These are phyloP conservation scores for Astrothelium macrocarpum DNA, from an alignment of 495 filamentous ascomycete genomes.

Conservation along the genomic window DNA sequence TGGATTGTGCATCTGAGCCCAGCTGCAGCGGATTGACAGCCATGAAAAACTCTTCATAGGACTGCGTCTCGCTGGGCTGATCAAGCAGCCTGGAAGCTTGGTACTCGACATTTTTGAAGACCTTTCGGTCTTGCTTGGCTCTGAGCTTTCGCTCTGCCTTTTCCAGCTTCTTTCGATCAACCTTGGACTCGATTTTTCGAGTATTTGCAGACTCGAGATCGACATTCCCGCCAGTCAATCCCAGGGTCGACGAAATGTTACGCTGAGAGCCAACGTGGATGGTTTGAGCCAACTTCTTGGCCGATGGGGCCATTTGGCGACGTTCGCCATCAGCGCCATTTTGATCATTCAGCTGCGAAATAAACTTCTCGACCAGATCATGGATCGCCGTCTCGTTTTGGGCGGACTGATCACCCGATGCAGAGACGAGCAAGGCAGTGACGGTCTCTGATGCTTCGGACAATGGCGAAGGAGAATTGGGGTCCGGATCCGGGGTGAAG, in stretches of 20 bases:
- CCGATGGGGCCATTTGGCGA: constrained; percentile 58
- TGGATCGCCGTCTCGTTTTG: constrained; percentile 67
- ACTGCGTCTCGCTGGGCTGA: constrained; percentile 72
- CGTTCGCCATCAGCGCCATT: constrained; percentile 63
- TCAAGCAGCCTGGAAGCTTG: constrained; percentile 87
- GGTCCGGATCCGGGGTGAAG: constrained; percentile 66
- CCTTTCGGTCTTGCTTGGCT: constrained; percentile 96
- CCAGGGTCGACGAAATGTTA: constrained; percentile 91
- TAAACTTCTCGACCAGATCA: constrained; percentile 83
- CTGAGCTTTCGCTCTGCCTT: constrained; percentile 97
- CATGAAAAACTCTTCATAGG: constrained; percentile 99
- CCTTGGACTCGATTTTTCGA: constrained; percentile 90
- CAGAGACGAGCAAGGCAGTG: constrained; percentile 77
- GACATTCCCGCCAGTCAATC: constrained; percentile 70
- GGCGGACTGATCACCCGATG: constrained; percentile 65
- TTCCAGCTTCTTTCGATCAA: constrained; percentile 98
- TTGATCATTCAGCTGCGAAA: constrained; percentile 62
- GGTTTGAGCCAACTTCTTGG: constrained; percentile 83
- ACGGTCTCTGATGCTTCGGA: constrained; percentile 77
- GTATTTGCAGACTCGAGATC: constrained; percentile 88
- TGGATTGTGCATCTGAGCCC: constrained; percentile 54
- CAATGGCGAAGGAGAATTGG: constrained; percentile 58
- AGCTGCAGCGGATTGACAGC: constrained; percentile 92
- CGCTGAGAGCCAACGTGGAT: constrained; percentile 90
- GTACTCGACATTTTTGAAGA: constrained; percentile 95